Conservation (phyloP, 139 green algal species). For the Dunaliella sp. region DNA sequence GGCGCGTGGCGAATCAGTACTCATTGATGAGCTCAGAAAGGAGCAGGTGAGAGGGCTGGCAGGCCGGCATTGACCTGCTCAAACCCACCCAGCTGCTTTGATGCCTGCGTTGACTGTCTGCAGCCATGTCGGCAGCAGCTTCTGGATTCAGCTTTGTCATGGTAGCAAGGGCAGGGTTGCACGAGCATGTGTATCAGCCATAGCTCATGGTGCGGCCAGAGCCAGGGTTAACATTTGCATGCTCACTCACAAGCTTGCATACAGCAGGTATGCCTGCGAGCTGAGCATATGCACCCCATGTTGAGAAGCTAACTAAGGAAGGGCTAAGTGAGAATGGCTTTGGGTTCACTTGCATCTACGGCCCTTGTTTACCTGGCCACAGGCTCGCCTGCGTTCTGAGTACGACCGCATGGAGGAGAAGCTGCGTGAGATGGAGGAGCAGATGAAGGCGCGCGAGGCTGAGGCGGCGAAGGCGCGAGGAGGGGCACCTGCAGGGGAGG, state of each 20-base stretch:
- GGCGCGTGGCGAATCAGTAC: not conserved
- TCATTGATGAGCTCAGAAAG: slow-evolving; percentile 29
- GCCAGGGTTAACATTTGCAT: not conserved
- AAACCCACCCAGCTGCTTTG: too few relatives aligned
- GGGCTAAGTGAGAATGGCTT: too few relatives aligned
- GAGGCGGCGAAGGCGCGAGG: not conserved
- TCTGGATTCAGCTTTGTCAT: too few relatives aligned
- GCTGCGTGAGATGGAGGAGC: slow-evolving; percentile 41
- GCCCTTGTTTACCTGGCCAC: not conserved
- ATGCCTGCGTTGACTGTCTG: too few relatives aligned
- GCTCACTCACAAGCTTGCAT: not conserved
- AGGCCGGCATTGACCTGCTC: too few relatives aligned
- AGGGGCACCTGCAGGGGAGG: not conserved
- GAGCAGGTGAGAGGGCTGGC: slow-evolving; percentile 33
- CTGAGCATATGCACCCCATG: too few relatives aligned
- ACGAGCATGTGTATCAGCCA: not conserved
- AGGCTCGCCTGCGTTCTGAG: slow-evolving; percentile 36
- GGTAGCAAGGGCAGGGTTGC: too few relatives aligned
- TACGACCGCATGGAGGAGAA: slow-evolving; percentile 42
- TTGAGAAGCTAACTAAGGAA: too few relatives aligned
- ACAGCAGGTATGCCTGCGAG: not conserved
- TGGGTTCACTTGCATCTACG: too few relatives aligned
- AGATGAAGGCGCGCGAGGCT: not conserved
- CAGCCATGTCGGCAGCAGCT: too few relatives aligned
- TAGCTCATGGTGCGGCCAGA: not conserved